Base-by-base conservation (phyloP, 495 filamentous ascomycete species). In the Endocarpon pusillum region DNA sequence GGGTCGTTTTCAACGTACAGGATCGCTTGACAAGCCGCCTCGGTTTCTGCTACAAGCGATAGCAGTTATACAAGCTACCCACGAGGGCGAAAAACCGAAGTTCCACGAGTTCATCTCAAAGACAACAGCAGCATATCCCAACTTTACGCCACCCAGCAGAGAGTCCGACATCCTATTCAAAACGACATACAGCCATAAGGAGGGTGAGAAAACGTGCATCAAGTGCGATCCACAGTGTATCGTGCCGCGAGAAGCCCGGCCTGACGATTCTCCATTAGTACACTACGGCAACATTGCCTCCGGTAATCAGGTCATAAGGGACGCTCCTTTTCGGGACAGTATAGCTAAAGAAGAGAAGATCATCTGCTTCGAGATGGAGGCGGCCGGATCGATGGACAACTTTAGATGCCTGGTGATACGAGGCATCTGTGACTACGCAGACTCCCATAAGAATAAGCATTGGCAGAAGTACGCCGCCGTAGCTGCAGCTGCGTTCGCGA, bases 371-470 rank as follows among this genome's bases (percentile, higher is more conserved):
- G 51, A 54, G 22, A 53, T 54, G 43, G 54, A 53, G 43, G 54
- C 43, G 3, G 54, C 48, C 1, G 44, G 54, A 15, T 3, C 53
- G 4, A 41, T 43, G 34, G 38, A 44, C 19, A 38, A 25, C n/a
- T 35, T 52, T 12, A 40, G 35, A 8, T 52, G 49, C 32, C 34
- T 55, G 9, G 40, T 47, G 3, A 50, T 58, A 19, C 40, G 43
- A 16, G 55, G 52, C 9, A 51, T 59, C 7, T 54, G 43, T 26
- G 50, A 59, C 31, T 57, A 58, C 38, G 36, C 44, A 2, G 54
- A 58, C 35, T 42, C 40, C 4, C 52, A 55, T 32, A 56, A 55
- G 35, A 51, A 51, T 20, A 42, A 54, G 21, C 10, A 43, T 10
- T 57, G 53, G 53, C 45, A 53, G 34, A 15, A 18, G 11, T 59